Percentiles rank a stretch among this genome's conserved stretches.
Conservation (phyloP, 176 grass and related monocot species). For the Neostapfia colusana region DNA sequence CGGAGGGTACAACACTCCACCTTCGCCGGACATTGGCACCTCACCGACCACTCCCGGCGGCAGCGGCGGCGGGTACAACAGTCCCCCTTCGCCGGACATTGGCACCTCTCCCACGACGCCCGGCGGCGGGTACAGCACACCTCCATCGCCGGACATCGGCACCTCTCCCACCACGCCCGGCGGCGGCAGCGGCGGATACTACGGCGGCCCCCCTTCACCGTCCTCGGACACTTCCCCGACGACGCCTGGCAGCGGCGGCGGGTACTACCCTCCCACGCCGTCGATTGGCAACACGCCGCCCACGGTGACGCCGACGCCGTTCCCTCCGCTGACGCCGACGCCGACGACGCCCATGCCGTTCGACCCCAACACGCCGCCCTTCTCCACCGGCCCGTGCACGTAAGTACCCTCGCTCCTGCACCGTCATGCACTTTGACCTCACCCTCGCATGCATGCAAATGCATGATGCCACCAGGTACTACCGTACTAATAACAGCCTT, state of each 20-base stretch:
- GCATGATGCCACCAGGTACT: too few species aligned
- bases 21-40: slow-evolving; percentile 26
- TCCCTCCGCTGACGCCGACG: slow-evolving; percentile 48
- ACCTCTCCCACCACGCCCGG: slow-evolving; percentile 22
- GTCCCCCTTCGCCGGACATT: neutral
- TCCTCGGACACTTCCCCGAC: neutral
- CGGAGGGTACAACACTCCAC: neutral
- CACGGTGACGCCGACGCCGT: slow-evolving; percentile 39
- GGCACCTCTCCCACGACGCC: neutral
- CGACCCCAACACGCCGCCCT: slow-evolving; percentile 68
- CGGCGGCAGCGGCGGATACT: neutral
- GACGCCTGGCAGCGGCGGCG: slow-evolving; percentile 15
- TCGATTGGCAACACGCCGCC: slow-evolving; percentile 24
- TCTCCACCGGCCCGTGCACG: slow-evolving; percentile 63
- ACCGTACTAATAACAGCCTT: too few species aligned
- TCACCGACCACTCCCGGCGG: slow-evolving; percentile 12
- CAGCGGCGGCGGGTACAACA: neutral
- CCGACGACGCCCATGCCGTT: slow-evolving; percentile 62
- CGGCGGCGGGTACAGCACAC: neutral
- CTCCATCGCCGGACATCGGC: slow-evolving; percentile 23
- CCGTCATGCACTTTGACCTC: neutral
- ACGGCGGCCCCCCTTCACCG: neutral
- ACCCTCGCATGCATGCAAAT: neutral
- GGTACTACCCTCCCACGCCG: neutral
- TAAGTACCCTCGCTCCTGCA: slow-evolving; percentile 32